Evolutionary conservation across 306 rosid species (phyloP), one percentile per base, ranked within the genome.

Genomic region (Malus asiatica): DNA sequence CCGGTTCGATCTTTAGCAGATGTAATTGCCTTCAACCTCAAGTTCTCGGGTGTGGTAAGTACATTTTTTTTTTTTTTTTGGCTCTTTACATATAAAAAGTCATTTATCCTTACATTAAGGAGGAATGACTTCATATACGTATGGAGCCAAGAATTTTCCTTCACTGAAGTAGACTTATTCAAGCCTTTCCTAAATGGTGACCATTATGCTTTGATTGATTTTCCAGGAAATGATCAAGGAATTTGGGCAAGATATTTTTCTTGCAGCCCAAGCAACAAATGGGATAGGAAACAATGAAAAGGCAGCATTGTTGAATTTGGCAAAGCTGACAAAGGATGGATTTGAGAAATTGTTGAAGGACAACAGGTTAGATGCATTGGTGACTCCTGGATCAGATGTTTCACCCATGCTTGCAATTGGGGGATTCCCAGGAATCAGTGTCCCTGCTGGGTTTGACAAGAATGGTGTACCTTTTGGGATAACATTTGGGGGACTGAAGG

Each of bases 351-450:
- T 86, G 18, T 76, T 86, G 84, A 79, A 42, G 51, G 80, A 83
- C 23, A 76, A 81, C 59, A 42, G 81, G 70, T 70, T 89, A 75
- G 94, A 87, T 80, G 86, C 90, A 1, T 4, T 86, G 73, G 89
- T 86, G 40, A 83, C 82, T 38, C 57, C 72, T 53, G 90, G 83
- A 20, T 23, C 68, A 1, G 71, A 45, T 68, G 72, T 22, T 55
- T 4, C 81, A 1, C 5, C 27, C 3, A 16, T 85, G 33, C 76
- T 86, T 1, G 91, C 90, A 10, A 75, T 77, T 62, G 90, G 92
- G 69, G 90, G 90, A 1, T 87, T 77, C 53, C 91, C 90, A 18
- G 90, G 75, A 30, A 81, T 90, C 16, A 84, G 77, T 45, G 83
- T 88, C 53, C 90, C 90, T 2, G 87, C 78, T 30, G 91, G 91